A percentile compares a stretch with the other conserved stretches of the same genome.
phyloP scores from a whole-genome alignment of 345 rosid species.

The Euphorbia lathyris region DNA sequence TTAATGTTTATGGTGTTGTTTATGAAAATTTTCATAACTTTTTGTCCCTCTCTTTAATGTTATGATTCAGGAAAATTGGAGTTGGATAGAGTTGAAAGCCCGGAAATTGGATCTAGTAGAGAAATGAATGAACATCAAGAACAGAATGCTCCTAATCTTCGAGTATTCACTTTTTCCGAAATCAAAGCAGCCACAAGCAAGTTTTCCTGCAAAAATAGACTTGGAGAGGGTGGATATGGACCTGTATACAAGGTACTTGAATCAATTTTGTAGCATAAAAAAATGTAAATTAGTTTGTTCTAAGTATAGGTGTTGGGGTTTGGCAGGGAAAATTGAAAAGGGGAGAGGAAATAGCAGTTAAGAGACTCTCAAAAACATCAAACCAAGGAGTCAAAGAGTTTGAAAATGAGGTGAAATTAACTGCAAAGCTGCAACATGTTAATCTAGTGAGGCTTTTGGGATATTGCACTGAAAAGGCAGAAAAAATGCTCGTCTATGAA shows the following conservation, averaged over 20 bases:
- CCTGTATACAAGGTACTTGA: conserved; percentile 39
- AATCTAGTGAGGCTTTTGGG: conserved; percentile 39
- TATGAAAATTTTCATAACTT: background rate
- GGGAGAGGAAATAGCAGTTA: conserved; percentile 44
- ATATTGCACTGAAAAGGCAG: conserved; percentile 33
- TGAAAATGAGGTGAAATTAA: conserved; percentile 36
- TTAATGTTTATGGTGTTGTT: no score
- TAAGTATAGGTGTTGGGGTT: no score
- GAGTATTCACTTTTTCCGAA: conserved; percentile 23
- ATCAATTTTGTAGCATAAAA: background rate
- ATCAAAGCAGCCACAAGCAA: conserved; percentile 36
- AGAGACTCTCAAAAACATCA: conserved; percentile 39
- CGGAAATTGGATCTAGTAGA: background rate
- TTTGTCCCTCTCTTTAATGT: background rate
- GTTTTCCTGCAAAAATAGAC: conserved; percentile 35
- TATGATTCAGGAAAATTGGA: background rate
- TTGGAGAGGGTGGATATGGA: conserved; percentile 49
- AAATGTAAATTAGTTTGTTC: background rate
- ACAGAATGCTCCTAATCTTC: conserved; percentile 20
- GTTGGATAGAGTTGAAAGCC: background rate
- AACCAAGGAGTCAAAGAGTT: conserved; percentile 41
- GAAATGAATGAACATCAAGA: background rate
- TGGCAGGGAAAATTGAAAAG: conserved; percentile 27
- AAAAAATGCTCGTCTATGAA: conserved; percentile 43
- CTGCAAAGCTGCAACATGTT: conserved; percentile 42